phyloP scores from a whole-genome alignment of 2,329 filamentous ascomycete genomes.

The Calycina marina region DNA sequence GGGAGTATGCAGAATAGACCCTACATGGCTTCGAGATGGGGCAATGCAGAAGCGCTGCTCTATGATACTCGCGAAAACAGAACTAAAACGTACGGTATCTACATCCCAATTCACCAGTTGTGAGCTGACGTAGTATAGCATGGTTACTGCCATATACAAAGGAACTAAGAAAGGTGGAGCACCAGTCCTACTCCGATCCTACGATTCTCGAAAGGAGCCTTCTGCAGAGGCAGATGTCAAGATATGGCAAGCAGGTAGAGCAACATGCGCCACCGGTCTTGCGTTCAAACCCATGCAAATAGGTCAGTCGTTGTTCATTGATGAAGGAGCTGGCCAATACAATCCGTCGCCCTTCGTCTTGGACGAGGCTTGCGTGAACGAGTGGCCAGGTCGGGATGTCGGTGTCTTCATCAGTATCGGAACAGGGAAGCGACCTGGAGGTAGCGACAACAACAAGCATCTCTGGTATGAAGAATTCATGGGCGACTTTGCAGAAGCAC shows the following conservation, averaged over 20 bases:
- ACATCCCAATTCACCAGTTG: neutral
- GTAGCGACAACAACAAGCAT: conserved; percentile 53
- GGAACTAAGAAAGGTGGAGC: conserved; percentile 56
- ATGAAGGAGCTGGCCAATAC: conserved; percentile 82
- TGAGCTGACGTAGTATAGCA: conserved; percentile 36
- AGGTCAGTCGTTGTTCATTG: conserved; percentile 84
- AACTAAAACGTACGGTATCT: conserved; percentile 68
- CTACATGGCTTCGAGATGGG: conserved; percentile 41
- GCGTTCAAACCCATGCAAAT: conserved; percentile 95
- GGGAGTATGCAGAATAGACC: conserved; percentile 40
- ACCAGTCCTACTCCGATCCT: conserved; percentile 71
- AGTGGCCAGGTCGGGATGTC: conserved; percentile 88
- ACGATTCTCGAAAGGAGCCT: conserved; percentile 86
- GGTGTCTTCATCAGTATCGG: conserved; percentile 88
- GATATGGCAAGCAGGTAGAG: conserved; percentile 92
- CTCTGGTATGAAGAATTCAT: conserved; percentile 92
- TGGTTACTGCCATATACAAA: conserved; percentile 81
- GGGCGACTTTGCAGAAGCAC: conserved; percentile 82
- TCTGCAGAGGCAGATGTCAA: conserved; percentile 85
- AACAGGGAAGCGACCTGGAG: conserved; percentile 71
- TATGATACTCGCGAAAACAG: conserved; percentile 78
- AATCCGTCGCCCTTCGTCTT: conserved; percentile 77
- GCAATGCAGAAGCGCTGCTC: conserved; percentile 73
- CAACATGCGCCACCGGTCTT: conserved; percentile 79
- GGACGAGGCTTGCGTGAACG: conserved; percentile 81